Conservation (phyloP, 1,284 basidiomycete species). For the Ceratobasidium sp. region DNA sequence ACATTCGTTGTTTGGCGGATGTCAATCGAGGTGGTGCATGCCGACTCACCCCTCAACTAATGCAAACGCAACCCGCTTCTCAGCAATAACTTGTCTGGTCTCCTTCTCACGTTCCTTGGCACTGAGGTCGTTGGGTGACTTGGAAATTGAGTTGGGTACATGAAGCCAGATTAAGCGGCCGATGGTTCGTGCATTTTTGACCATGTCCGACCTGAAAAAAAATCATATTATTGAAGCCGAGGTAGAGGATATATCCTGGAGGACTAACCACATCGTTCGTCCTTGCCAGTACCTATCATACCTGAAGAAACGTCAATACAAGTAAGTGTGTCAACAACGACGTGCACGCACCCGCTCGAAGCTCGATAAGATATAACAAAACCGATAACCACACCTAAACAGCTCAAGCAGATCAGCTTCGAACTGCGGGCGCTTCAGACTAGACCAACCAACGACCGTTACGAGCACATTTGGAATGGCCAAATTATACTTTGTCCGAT, state of each 20-base stretch:
- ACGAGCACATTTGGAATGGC: constrained; percentile 53
- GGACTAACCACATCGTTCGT: constrained; percentile 58
- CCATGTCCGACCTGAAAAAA: constrained; percentile 54
- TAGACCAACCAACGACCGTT: constrained; percentile 2
- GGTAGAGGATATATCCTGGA: not conserved
- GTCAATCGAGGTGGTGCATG: not conserved
- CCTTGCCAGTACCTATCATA: constrained; percentile 62
- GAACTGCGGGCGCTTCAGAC: not conserved
- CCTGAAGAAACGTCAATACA: not conserved
- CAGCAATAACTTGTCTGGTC: constrained; percentile 59
- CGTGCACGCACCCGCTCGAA: constrained; percentile 57
- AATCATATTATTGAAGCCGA: not conserved
- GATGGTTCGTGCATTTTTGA: constrained; percentile 46
- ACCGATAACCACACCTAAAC: constrained; percentile 67
- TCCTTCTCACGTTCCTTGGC: constrained; percentile 51
- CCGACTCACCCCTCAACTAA: constrained; percentile 60
- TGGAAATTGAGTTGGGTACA: constrained; percentile 54
- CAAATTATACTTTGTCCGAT: constrained; percentile 53
- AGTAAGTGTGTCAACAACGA: not conserved
- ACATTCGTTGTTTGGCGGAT: not conserved
- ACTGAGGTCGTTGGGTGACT: constrained; percentile 44
- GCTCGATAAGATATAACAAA: constrained; percentile 74
- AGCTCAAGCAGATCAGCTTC: constrained; percentile 9
- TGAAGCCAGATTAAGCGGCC: constrained; percentile 67
- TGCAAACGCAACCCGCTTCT: constrained; percentile 66